These are phyloP conservation scores for Botrytis hyacinthi DNA, from an alignment of 2,329 filamentous ascomycete species.

Conservation along the genomic window DNA sequence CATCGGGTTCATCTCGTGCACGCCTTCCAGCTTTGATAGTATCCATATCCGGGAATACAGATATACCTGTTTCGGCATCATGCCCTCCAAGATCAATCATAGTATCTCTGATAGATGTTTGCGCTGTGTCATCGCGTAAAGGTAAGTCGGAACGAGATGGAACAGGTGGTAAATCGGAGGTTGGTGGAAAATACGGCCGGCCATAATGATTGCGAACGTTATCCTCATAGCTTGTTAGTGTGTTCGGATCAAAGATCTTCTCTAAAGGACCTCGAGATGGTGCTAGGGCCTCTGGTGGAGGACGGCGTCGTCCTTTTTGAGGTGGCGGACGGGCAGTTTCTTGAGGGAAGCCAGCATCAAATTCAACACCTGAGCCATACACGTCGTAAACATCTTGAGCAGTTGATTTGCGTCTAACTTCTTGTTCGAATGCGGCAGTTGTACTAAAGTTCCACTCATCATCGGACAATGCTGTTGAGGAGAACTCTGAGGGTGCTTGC, in stretches of 20 bases:
- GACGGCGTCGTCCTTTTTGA: constrained; percentile 49
- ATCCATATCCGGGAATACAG: constrained; percentile 59
- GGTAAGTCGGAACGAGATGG: constrained; percentile 53
- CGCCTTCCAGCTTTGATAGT: constrained; percentile 47
- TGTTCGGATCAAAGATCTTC: constrained; percentile 65
- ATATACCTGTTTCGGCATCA: constrained; percentile 53
- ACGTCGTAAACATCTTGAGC: constrained; percentile 60
- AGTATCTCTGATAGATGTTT: constrained; percentile 55
- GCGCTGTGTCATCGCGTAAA: constrained; percentile 54
- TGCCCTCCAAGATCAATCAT: constrained; percentile 64
- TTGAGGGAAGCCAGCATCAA: constrained; percentile 40
- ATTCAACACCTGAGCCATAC: constrained; percentile 58
- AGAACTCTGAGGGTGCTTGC: constrained; percentile 44
- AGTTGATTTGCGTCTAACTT: constrained; percentile 51
- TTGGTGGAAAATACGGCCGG: constrained; percentile 36
- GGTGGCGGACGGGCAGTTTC: constrained; percentile 49
- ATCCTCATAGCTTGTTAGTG: constrained; percentile 62
- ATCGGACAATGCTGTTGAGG: constrained; percentile 45
- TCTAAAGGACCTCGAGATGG: constrained; percentile 56
- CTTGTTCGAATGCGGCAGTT: constrained; percentile 61
- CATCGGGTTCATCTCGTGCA: constrained; percentile 27
- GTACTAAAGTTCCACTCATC: constrained; percentile 70
- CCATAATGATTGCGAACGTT: constrained; percentile 62
- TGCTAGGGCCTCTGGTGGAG: constrained; percentile 57
- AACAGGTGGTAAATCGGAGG: constrained; percentile 13